Evolutionary conservation across 2,329 filamentous ascomycete species (phyloP).

Genomic region (Diaporthe amygdali): DNA sequence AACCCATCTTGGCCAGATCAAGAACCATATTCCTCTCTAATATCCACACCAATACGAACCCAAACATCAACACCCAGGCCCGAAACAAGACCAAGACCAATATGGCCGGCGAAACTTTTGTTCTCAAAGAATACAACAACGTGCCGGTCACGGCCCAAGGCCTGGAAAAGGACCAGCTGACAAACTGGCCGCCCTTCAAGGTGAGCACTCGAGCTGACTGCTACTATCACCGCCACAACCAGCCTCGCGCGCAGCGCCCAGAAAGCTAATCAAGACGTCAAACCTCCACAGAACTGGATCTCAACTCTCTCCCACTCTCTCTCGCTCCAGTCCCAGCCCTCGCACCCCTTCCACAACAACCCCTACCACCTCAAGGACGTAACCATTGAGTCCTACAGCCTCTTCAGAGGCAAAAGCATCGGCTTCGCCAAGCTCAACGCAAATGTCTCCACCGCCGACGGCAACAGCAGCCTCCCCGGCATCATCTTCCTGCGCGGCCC

Average conservation of each 20-base stretch:
- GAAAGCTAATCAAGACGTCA: neutral
- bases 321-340: conserved; percentile 44
- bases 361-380: conserved; percentile 59
- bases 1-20: neutral
- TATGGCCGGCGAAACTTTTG: conserved; percentile 36
- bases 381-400: conserved; percentile 58
- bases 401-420: conserved; percentile 49
- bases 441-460: conserved; percentile 50
- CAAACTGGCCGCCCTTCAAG: conserved; percentile 55
- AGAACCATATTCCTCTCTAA: neutral
- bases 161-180: conserved; percentile 49
- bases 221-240: neutral
- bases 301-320: conserved; percentile 52
- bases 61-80: neutral
- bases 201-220: conserved; percentile 37
- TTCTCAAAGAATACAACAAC: conserved; percentile 38
- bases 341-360: conserved; percentile 58
- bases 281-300: conserved; percentile 51
- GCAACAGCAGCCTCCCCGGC: conserved; percentile 55
- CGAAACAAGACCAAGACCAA: neutral
- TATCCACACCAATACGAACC: neutral
- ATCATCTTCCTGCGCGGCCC: conserved; percentile 62
- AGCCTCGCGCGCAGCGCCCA: neutral
- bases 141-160: conserved; percentile 51
- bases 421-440: conserved; percentile 64